Evolutionary conservation across 1,284 basidiomycete genomes (phyloP).

Genomic region (Singerocomus inundabilis): DNA sequence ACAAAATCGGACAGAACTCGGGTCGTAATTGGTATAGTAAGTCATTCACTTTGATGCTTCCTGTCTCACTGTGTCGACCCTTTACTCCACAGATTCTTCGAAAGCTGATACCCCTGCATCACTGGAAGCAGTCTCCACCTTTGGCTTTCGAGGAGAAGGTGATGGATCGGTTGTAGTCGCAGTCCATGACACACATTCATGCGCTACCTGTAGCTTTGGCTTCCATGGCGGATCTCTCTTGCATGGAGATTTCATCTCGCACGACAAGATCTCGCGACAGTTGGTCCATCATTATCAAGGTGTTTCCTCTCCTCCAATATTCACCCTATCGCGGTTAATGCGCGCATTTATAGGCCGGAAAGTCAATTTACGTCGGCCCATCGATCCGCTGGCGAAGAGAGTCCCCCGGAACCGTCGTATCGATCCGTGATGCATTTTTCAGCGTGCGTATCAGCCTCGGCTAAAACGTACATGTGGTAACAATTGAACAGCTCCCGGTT

Average conservation of each 20-base stretch:
- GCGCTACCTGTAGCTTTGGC: slow-evolving; percentile 58
- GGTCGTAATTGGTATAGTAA: slow-evolving; percentile 65
- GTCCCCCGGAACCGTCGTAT: slow-evolving; percentile 72
- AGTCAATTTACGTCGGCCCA: slow-evolving; percentile 66
- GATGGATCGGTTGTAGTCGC: slow-evolving; percentile 8
- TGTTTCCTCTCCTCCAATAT: slow-evolving; percentile 30
- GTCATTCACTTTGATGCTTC: slow-evolving; percentile 25
- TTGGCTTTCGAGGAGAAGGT: slow-evolving; percentile 93
- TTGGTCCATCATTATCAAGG: slow-evolving; percentile 77
- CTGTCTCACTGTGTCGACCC: not conserved
- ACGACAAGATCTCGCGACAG: slow-evolving; percentile 55
- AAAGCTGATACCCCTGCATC: slow-evolving; percentile 59
- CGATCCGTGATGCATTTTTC: slow-evolving; percentile 82
- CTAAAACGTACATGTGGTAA: slow-evolving; percentile 12
- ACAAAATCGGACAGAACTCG: slow-evolving; percentile 48
- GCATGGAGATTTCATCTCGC: slow-evolving; percentile 76
- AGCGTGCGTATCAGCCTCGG: slow-evolving; percentile 51
- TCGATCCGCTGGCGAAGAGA: slow-evolving; percentile 72
- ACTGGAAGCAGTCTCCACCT: slow-evolving; percentile 56
- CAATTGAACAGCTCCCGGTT: slow-evolving; percentile 62
- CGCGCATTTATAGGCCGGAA: slow-evolving; percentile 49
- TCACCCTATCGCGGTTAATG: slow-evolving; percentile 2
- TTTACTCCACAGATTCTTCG: slow-evolving; percentile 55
- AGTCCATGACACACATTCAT: slow-evolving; percentile 9
- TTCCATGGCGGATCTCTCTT: slow-evolving; percentile 75